Evolutionary conservation across 306 rosid species (phyloP).

Genomic region (Macrotyloma uniflorum): DNA sequence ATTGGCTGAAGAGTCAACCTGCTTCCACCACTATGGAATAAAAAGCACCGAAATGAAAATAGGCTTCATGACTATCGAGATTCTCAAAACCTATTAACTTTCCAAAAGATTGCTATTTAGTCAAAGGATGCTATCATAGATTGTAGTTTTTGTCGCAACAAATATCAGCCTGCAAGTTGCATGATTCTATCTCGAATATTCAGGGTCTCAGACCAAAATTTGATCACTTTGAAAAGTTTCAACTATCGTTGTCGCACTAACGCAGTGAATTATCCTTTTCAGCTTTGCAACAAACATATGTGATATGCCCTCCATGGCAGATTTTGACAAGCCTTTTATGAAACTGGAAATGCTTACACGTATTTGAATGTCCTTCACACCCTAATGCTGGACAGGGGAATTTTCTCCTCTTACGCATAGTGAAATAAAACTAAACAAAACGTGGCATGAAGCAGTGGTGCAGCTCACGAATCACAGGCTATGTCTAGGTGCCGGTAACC

Average conservation of each 20-base stretch:
- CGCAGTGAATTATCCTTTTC: constrained; percentile 21
- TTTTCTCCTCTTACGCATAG: neutral
- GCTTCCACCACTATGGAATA: constrained; percentile 40
- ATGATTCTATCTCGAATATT: constrained; percentile 9
- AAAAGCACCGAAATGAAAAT: constrained; percentile 31
- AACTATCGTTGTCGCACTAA: constrained; percentile 28
- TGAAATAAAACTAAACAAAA: constrained; percentile 5
- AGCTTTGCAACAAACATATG: constrained; percentile 8
- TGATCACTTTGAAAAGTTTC: neutral
- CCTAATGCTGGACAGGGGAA: neutral
- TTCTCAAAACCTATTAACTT: constrained; percentile 29
- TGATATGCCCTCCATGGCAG: neutral
- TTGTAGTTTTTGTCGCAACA: constrained; percentile 27
- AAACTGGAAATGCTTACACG: constrained; percentile 9
- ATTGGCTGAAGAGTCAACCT: constrained; percentile 36
- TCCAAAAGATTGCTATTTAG: constrained; percentile 28
- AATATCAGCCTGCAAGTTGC: constrained; percentile 35
- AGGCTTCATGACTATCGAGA: constrained; percentile 24
- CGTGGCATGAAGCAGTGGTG: constrained; percentile 44
- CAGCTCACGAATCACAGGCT: constrained; percentile 37
- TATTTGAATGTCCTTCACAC: constrained; percentile 25
- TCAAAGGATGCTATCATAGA: constrained; percentile 37
- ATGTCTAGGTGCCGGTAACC: constrained; percentile 60
- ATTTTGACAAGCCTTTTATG: neutral
- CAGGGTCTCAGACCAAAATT: constrained; percentile 6